phyloP scores from a whole-genome alignment of 169 alveolate species.

The Eimeria acervulina region DNA sequence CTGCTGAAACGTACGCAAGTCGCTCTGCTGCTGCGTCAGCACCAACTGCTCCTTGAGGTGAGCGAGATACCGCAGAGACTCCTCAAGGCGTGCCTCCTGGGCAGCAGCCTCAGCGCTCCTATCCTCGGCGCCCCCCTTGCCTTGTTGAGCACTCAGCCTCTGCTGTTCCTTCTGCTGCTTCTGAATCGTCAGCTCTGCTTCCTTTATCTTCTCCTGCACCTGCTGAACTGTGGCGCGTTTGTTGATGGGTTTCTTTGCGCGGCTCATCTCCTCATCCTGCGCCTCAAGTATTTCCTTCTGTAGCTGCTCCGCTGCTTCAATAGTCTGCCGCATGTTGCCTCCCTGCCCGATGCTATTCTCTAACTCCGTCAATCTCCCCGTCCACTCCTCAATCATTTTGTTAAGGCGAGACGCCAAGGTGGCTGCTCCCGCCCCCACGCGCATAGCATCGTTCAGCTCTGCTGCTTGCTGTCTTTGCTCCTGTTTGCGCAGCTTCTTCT shows the following conservation, averaged over 20 bases:
- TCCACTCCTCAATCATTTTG: constrained; percentile 25
- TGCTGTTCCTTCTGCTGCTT: constrained; percentile 79
- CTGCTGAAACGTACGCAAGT: constrained; percentile 79
- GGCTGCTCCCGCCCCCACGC: constrained; percentile 67
- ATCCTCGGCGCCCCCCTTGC: constrained; percentile 6
- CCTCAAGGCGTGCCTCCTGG: constrained; percentile 60
- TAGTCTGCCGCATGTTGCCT: constrained; percentile 19
- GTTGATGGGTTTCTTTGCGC: constrained; percentile 78
- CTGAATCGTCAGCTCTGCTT: constrained; percentile 78
- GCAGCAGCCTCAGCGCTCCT: constrained; percentile 27
- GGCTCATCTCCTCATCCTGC: constrained; percentile 52
- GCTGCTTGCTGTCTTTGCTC: constrained; percentile 83
- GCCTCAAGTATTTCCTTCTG: constrained; percentile 69
- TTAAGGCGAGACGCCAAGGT: constrained; percentile 45
- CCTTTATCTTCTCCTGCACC: constrained; percentile 82
- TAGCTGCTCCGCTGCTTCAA: constrained; percentile 37
- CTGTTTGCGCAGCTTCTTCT: constrained; percentile 83
- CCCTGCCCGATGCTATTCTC: constrained; percentile 31
- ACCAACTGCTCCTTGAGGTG: constrained; percentile 81
- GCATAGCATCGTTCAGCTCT: constrained; percentile 63
- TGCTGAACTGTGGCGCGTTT: constrained; percentile 82
- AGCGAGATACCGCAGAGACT: constrained; percentile 68
- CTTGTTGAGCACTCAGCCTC: not conserved
- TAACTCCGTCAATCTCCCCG: not conserved
- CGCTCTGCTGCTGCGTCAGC: constrained; percentile 83